phyloP scores from a whole-genome alignment of 192 early-diverging fungal genomes.

The Coemansia aciculifera region DNA sequence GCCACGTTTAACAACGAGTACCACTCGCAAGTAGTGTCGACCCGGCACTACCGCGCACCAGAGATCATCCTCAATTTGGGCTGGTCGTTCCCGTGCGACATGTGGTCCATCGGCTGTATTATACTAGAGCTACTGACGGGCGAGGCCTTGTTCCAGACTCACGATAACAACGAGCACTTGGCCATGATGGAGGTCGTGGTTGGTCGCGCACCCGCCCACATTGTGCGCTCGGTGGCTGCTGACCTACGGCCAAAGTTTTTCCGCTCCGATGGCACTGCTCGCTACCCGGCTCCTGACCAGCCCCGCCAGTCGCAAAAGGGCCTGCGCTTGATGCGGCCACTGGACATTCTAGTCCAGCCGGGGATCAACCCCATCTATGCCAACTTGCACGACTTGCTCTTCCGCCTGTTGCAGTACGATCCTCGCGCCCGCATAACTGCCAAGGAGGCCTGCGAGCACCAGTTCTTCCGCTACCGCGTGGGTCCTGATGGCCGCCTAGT shows the following conservation, averaged over 20 bases:
- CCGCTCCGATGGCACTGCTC: constrained; percentile 32
- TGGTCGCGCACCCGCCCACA: constrained; percentile 70
- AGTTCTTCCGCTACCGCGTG: constrained; percentile 73
- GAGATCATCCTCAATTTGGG: constrained; percentile 93
- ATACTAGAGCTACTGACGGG: constrained; percentile 94
- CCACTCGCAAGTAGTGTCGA: constrained; percentile 89
- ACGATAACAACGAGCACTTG: constrained; percentile 95
- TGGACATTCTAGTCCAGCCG: constrained; percentile 53
- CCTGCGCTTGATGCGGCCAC: constrained; percentile 43
- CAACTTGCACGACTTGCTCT: constrained; percentile 71
- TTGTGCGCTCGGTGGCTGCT: constrained; percentile 56
- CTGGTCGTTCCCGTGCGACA: constrained; percentile 96
- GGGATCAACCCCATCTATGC: constrained; percentile 49
- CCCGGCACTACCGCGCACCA: constrained; percentile 94
- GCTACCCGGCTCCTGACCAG: constrained; percentile 47
- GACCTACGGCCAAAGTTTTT: constrained; percentile 47
- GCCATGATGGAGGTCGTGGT: constrained; percentile 94
- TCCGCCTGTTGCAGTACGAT: constrained; percentile 75
- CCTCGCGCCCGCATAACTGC: constrained; percentile 79
- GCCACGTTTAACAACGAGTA: constrained; percentile 93
- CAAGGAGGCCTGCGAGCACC: constrained; percentile 78
- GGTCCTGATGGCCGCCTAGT: constrained; percentile 48
- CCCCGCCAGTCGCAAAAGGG: constrained; percentile 40
- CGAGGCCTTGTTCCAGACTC: constrained; percentile 95
- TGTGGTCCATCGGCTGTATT: constrained; percentile 98